phyloP scores from a whole-genome alignment of 441 rosid genomes.

The Erodium moschatum region DNA sequence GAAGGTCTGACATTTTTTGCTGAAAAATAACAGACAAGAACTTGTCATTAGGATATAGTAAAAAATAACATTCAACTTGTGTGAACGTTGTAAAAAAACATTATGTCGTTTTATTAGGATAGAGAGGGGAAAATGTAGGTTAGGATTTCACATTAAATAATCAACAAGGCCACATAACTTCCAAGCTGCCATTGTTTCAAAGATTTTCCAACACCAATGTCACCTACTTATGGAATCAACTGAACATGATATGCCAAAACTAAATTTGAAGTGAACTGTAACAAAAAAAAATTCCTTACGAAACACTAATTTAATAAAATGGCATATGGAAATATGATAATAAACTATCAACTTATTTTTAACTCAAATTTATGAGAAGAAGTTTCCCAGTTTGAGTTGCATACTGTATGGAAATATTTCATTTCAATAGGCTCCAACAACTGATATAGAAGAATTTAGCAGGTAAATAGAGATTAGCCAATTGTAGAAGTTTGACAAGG shows the following conservation, averaged over 20 bases:
- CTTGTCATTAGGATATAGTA: no score
- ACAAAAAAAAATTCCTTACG: background rate
- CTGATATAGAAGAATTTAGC: background rate
- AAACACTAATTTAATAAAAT: background rate
- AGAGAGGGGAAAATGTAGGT: background rate
- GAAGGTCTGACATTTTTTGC: slow-evolving; percentile 67
- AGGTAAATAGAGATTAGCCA: background rate
- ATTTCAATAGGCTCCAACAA: background rate
- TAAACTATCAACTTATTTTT: background rate
- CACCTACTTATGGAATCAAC: background rate
- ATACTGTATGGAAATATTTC: background rate
- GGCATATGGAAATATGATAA: background rate
- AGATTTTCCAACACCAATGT: background rate
- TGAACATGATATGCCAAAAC: background rate
- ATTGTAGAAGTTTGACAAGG: background rate
- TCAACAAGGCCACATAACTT: background rate
- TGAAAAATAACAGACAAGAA: slow-evolving; percentile 13
- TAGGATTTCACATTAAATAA: background rate
- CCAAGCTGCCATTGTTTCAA: background rate
- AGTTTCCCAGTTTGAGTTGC: background rate
- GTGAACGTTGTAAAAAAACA: no score
- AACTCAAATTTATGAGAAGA: background rate
- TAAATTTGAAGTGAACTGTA: background rate
- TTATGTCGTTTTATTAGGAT: no score
- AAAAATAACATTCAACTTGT: no score